A percentile compares a stretch with the other conserved stretches of the same genome.
phyloP scores from a whole-genome alignment of 129 eudicot species.

The Logfia minima region DNA sequence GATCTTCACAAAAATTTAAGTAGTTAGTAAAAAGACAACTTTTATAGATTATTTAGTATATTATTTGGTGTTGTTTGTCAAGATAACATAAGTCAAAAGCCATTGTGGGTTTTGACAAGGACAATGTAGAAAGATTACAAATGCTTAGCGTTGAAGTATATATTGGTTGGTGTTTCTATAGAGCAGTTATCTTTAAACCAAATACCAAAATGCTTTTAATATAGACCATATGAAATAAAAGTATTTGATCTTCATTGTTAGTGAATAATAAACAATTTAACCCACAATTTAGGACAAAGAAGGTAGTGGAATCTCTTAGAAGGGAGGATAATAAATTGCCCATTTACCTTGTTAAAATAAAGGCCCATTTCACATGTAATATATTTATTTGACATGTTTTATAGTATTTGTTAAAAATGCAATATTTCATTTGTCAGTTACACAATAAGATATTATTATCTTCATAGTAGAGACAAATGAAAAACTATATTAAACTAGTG shows the following conservation, averaged over 20 bases:
- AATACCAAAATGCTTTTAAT: no score
- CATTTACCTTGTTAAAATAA: neutral
- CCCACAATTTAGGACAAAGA: neutral
- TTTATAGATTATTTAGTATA: no score
- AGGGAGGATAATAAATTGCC: neutral
- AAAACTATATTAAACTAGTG: neutral
- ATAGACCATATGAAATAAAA: neutral
- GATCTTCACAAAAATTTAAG: no score
- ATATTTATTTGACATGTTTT: no score
- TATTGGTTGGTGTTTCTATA: no score
- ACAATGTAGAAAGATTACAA: neutral
- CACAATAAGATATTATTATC: neutral
- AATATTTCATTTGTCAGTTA: neutral
- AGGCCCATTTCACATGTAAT: no score
- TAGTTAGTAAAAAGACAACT: no score
- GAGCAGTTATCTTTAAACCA: no score
- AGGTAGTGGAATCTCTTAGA: neutral
- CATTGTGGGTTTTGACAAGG: neutral
- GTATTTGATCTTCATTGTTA: no score
- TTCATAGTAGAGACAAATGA: no score
- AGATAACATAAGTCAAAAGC: neutral
- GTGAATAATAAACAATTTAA: no score
- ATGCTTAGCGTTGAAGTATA: neutral
- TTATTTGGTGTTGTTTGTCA: neutral
- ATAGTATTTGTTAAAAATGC: neutral